phyloP scores from a whole-genome alignment of 805 yeast genomes.

The Candida michaelii region DNA sequence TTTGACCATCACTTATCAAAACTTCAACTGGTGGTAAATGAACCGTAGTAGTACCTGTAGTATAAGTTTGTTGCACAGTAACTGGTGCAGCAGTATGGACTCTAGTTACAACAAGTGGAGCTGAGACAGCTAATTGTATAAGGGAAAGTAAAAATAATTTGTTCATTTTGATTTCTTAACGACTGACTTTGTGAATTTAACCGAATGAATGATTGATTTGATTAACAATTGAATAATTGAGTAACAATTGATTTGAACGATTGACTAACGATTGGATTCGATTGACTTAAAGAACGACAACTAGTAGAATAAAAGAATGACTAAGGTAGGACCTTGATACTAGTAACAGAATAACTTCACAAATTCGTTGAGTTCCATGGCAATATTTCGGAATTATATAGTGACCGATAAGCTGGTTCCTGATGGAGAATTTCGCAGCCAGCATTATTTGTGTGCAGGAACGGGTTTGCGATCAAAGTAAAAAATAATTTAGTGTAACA shows the following conservation, averaged over 20 bases:
- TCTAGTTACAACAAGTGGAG: conserved; percentile 49
- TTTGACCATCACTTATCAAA: conserved; percentile 50
- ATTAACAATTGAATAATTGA: neutral
- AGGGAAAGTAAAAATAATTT: conserved; percentile 17
- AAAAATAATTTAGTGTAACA: too few relatives aligned
- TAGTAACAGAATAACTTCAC: neutral
- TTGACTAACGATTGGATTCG: too few relatives aligned
- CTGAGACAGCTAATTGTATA: conserved; percentile 25
- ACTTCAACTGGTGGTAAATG: conserved; percentile 54
- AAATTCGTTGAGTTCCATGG: neutral
- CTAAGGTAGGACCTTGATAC: conserved; percentile 6
- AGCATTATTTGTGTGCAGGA: conserved; percentile 7
- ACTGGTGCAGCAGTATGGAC: conserved; percentile 56
- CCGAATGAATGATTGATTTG: neutral
- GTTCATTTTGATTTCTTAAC: conserved; percentile 8
- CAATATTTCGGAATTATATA: neutral
- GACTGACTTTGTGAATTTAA: conserved; percentile 5
- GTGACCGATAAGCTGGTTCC: conserved; percentile 2
- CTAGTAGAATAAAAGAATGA: conserved; percentile 3
- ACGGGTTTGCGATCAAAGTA: neutral
- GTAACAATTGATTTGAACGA: too few relatives aligned
- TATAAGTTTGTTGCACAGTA: conserved; percentile 40
- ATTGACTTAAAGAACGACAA: conserved; percentile 3
- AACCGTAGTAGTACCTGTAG: conserved; percentile 50
- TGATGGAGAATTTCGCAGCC: conserved; percentile 12